Percentiles rank a stretch among this genome's conserved stretches.
Evolutionary conservation across 257 asterid species (phyloP).

Genomic region (Capsicum rhomboideum): DNA sequence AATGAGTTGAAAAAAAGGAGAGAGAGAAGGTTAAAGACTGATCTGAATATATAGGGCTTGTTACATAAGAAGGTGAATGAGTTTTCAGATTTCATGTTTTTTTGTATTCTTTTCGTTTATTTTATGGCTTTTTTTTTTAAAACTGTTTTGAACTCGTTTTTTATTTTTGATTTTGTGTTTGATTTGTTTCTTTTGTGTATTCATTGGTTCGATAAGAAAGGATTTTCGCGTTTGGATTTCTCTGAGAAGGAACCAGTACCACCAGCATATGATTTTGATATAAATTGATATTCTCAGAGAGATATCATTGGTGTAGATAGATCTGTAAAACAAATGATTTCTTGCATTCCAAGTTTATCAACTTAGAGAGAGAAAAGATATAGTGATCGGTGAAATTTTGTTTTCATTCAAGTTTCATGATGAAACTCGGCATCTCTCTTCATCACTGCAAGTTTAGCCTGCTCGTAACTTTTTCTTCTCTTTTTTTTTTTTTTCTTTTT

Average conservation of each 20-base stretch:
- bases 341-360: slow-evolving; percentile 33
- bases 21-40: slow-evolving; percentile 8
- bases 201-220: slow-evolving; percentile 10
- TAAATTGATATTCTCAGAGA: too few species aligned
- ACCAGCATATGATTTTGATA: not conserved
- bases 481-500: slow-evolving; percentile 3
- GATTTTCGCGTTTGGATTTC: slow-evolving; percentile 34
- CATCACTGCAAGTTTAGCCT: not conserved
- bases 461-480: not conserved
- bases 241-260: slow-evolving; percentile 8
- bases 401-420: not conserved
- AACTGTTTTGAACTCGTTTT: slow-evolving; percentile 4
- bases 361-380: slow-evolving; percentile 1
- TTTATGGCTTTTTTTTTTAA: not conserved
- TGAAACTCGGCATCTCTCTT: not conserved
- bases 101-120: not conserved
- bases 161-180: slow-evolving; percentile 19
- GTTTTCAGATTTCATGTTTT: not conserved
- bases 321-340: slow-evolving; percentile 6
- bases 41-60: slow-evolving; percentile 1
- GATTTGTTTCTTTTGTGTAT: not conserved
- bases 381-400: not conserved
- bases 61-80: slow-evolving; percentile 17
- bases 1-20: slow-evolving; percentile 2
- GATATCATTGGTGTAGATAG: slow-evolving; percentile 16